Conservation (phyloP, 2,329 filamentous ascomycete species). For the Sporothrix schenckii region DNA sequence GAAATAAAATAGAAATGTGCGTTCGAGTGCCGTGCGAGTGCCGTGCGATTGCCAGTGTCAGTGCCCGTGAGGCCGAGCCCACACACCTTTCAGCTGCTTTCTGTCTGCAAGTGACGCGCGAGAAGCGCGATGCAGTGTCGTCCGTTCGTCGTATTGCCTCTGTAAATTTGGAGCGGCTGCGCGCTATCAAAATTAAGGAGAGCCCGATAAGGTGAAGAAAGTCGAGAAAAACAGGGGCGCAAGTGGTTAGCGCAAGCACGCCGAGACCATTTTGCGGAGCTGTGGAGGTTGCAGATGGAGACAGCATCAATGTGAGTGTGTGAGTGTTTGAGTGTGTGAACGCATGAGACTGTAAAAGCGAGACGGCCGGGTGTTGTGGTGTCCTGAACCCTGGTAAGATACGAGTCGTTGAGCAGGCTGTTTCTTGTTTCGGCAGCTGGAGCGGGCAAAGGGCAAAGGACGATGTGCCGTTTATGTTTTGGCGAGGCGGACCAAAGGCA, state of each 20-base stretch:
- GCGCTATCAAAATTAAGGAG: slow-evolving; percentile 27
- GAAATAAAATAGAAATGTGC: too few species aligned
- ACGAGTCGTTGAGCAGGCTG: background rate
- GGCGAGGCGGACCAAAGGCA: slow-evolving; percentile 1
- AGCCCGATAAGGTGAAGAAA: slow-evolving; percentile 30
- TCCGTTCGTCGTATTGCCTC: too few species aligned
- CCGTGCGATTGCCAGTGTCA: too few species aligned
- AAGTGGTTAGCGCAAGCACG: slow-evolving; percentile 19
- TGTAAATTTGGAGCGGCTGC: background rate
- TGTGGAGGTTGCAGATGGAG: background rate
- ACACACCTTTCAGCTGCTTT: slow-evolving; percentile 12
- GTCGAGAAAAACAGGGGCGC: slow-evolving; percentile 24
- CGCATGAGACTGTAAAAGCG: too few species aligned
- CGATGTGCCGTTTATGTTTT: background rate
- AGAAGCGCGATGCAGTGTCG: slow-evolving; percentile 34
- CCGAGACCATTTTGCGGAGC: slow-evolving; percentile 27
- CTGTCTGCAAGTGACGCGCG: slow-evolving; percentile 31
- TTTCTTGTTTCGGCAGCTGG: background rate
- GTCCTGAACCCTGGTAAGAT: too few species aligned
- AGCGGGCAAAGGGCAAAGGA: background rate
- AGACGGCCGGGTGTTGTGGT: too few species aligned
- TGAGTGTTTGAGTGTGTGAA: too few species aligned
- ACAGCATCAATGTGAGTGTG: too few species aligned
- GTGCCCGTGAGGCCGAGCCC: background rate
- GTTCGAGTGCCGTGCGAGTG: too few species aligned